Evolutionary conservation across 2,329 filamentous ascomycete species (phyloP).

Genomic region (Lasiodiplodia theobromae): DNA sequence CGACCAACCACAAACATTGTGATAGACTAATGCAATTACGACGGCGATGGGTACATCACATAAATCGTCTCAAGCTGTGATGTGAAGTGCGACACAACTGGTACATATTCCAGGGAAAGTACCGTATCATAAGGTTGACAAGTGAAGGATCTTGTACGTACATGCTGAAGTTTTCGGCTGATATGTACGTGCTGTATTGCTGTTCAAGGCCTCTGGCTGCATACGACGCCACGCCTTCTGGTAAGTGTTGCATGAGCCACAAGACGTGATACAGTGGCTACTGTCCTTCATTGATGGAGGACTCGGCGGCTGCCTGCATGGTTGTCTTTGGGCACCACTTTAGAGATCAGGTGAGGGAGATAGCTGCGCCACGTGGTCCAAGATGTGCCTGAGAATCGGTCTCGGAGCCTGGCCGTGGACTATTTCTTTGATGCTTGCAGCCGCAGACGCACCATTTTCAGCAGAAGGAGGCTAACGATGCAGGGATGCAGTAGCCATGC

Average conservation of each 20-base stretch:
- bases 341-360: slow-evolving; percentile 19
- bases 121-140: not conserved
- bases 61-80: not conserved
- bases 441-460: not conserved
- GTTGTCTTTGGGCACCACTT: not conserved
- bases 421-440: not conserved
- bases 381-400: not conserved
- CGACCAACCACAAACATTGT: not conserved
- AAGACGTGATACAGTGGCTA: slow-evolving; percentile 1
- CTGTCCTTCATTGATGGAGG: not conserved
- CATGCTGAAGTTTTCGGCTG: not conserved
- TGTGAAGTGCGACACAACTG: not conserved
- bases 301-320: slow-evolving; percentile 3
- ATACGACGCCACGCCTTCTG: not conserved
- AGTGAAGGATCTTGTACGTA: not conserved
- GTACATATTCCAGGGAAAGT: not conserved
- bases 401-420: not conserved
- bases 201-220: not conserved
- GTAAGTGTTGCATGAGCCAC: not conserved
- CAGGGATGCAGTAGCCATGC: not conserved
- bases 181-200: not conserved
- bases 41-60: not conserved
- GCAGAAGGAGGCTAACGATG: not conserved
- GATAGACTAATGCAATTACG: not conserved
- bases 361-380: slow-evolving; percentile 21